Conservation (phyloP, 495 filamentous ascomycete genomes). For the Hypoxylon lienhwacheense region DNA sequence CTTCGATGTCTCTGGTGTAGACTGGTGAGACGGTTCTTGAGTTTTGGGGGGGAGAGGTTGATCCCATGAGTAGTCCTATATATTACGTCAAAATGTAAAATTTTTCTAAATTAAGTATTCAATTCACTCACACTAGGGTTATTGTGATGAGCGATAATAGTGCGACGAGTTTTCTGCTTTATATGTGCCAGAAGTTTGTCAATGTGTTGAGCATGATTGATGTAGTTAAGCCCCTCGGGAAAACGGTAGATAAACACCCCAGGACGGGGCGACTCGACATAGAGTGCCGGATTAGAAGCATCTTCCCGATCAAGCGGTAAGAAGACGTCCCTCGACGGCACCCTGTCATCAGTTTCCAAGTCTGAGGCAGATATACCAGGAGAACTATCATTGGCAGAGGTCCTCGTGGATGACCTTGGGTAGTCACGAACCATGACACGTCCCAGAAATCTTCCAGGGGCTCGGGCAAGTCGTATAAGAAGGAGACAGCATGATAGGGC, state of each 20-base stretch:
- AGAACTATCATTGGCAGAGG: background rate
- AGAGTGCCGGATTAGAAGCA: background rate
- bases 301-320: background rate
- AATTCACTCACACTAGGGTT: background rate
- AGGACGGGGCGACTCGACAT: slow-evolving; percentile 2
- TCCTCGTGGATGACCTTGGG: background rate
- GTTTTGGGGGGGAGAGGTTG: background rate
- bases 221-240: slow-evolving; percentile 6
- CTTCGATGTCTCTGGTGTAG: background rate
- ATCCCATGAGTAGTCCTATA: slow-evolving; percentile 6
- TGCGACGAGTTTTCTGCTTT: background rate
- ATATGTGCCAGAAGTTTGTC: background rate
- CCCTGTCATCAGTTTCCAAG: background rate
- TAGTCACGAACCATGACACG: background rate
- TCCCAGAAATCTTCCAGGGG: background rate
- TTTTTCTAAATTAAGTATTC: background rate
- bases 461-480: background rate
- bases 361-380: background rate
- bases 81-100: background rate
- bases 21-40: background rate
- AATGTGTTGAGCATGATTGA: slow-evolving; percentile 8
- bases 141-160: background rate
- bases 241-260: slow-evolving; percentile 8
- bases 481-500: slow-evolving; percentile 1
- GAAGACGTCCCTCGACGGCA: background rate